Evolutionary conservation across 192 early-diverging fungal genomes (phyloP).

Genomic region (Mortierella antarctica): DNA sequence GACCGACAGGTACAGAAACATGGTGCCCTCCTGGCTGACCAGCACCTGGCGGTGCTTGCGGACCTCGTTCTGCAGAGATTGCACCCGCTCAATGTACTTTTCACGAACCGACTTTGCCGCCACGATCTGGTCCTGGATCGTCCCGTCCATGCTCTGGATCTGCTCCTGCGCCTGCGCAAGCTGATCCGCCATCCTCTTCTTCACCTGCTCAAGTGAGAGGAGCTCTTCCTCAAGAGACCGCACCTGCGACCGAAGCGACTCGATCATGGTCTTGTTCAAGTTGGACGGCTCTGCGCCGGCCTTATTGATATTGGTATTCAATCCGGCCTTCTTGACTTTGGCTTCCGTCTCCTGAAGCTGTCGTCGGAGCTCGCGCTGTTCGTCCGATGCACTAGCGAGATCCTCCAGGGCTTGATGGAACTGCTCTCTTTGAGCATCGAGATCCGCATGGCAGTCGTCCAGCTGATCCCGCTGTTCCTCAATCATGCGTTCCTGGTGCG

Average conservation of each 20-base stretch:
- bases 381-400: neutral
- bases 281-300: neutral
- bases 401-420: constrained; percentile 13
- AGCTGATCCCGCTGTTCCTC: constrained; percentile 18
- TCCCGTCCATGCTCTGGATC: constrained; percentile 24
- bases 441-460: constrained; percentile 20
- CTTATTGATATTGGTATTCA: too few species aligned
- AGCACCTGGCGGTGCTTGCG: constrained; percentile 20
- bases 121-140: constrained; percentile 24
- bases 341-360: constrained; percentile 10
- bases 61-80: constrained; percentile 2
- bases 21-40: constrained; percentile 26
- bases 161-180: constrained; percentile 4
- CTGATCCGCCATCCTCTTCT: constrained; percentile 7
- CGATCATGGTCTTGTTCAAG: neutral
- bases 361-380: constrained; percentile 20
- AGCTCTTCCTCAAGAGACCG: constrained; percentile 5
- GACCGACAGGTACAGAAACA: constrained; percentile 48
- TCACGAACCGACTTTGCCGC: constrained; percentile 27
- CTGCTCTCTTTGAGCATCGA: constrained; percentile 35
- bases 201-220: constrained; percentile 13
- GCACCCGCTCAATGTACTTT: constrained; percentile 21
- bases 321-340: neutral
- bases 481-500: constrained; percentile 13
- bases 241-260: constrained; percentile 2